A percentile compares a stretch with the other conserved stretches of the same genome.
These are phyloP conservation scores for Boletus speciosus DNA, from an alignment of 768 basidiomycete genomes.

Conservation along the genomic window DNA sequence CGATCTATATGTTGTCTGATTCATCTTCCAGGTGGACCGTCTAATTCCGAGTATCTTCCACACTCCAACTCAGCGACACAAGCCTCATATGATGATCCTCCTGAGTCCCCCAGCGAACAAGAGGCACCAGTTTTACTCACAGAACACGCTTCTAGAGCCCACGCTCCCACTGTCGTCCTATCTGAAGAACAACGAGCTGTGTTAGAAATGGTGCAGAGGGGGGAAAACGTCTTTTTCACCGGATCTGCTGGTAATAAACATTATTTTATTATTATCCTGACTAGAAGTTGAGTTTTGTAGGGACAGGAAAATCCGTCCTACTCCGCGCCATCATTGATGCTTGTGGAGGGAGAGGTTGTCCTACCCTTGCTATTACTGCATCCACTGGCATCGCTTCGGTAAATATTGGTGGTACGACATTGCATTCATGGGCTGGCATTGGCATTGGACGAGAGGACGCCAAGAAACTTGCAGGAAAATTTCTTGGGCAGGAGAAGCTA, in stretches of 20 bases:
- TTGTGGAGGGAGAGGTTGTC: slow-evolving; percentile 36
- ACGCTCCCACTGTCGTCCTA: slow-evolving; percentile 31
- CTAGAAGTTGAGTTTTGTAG: slow-evolving; percentile 28
- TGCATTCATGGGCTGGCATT: slow-evolving; percentile 83
- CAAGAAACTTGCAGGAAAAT: slow-evolving; percentile 52
- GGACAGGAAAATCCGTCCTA: slow-evolving; percentile 83
- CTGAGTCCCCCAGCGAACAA: background rate
- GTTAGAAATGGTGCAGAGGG: slow-evolving; percentile 50
- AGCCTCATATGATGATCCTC: background rate
- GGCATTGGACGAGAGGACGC: slow-evolving; percentile 63
- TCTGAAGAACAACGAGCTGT: slow-evolving; percentile 53
- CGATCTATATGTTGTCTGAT: background rate
- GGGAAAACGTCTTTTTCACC: slow-evolving; percentile 78
- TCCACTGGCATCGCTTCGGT: slow-evolving; percentile 77
- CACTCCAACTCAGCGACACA: background rate
- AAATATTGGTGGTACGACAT: slow-evolving; percentile 77
- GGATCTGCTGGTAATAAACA: slow-evolving; percentile 63
- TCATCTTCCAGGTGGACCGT: slow-evolving; percentile 3
- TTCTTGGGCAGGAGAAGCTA: slow-evolving; percentile 40
- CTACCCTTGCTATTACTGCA: slow-evolving; percentile 69
- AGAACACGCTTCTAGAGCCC: background rate
- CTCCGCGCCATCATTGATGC: slow-evolving; percentile 67
- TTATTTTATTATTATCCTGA: background rate
- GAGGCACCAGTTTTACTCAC: background rate
- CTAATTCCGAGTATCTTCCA: background rate